These are phyloP conservation scores for Penicillium decumbens DNA, from an alignment of 2,329 filamentous ascomycete genomes.

Conservation along the genomic window DNA sequence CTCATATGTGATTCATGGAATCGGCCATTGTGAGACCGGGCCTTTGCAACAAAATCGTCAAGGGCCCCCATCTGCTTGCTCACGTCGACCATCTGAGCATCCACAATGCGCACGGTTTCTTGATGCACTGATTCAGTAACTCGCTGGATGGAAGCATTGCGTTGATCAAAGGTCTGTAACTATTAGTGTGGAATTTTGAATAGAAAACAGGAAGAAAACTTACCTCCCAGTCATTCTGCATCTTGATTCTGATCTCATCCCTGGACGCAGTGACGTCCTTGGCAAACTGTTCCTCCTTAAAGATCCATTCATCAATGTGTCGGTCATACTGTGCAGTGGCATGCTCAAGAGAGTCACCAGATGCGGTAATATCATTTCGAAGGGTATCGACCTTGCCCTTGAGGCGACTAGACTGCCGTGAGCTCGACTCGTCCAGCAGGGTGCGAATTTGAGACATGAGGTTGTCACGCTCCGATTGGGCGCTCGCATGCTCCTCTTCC, in stretches of 20 bases:
- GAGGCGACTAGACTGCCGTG: constrained; percentile 68
- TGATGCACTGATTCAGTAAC: constrained; percentile 84
- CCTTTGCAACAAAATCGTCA: constrained; percentile 82
- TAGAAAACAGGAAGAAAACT: constrained; percentile 27
- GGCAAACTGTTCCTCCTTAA: constrained; percentile 63
- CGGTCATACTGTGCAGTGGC: constrained; percentile 62
- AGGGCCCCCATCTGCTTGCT: constrained; percentile 82
- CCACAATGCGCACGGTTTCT: constrained; percentile 83
- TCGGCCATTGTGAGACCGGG: constrained; percentile 70
- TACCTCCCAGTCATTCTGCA: constrained; percentile 82
- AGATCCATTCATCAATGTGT: constrained; percentile 70
- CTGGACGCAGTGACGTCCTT: constrained; percentile 67
- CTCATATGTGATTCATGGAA: constrained; percentile 67
- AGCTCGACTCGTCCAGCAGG: constrained; percentile 70
- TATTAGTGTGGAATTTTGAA: constrained; percentile 22
- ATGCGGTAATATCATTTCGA: constrained; percentile 60
- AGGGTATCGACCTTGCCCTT: constrained; percentile 59
- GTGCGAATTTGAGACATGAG: constrained; percentile 70
- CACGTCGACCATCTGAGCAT: constrained; percentile 81
- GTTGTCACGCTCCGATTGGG: constrained; percentile 67
- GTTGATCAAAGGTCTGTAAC: constrained; percentile 63
- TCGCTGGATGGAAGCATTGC: constrained; percentile 76
- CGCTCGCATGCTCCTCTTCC: constrained; percentile 69
- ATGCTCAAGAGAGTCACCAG: constrained; percentile 61
- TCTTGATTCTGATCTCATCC: constrained; percentile 71